A percentile compares a stretch with the other conserved stretches of the same genome.
Evolutionary conservation across 2,329 filamentous ascomycete species (phyloP).

Genomic region (Fusarium acutatum): DNA sequence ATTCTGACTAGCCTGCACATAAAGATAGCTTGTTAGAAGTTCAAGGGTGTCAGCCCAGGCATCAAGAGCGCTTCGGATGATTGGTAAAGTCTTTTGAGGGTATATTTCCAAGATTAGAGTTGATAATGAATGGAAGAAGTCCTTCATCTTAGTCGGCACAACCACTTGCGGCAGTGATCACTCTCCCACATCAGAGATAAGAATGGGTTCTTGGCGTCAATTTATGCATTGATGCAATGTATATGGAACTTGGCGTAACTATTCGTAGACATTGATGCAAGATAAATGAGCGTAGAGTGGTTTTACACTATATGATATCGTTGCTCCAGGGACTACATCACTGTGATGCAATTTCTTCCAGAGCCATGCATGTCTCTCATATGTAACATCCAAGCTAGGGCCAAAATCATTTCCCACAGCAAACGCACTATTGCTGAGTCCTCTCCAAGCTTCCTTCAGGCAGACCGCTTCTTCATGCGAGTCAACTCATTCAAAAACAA

Average conservation of each 20-base stretch:
- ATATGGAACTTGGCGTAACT: not conserved
- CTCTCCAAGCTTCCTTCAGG: not conserved
- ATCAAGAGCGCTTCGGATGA: not conserved
- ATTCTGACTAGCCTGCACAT: not conserved
- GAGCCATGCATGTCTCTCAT: conserved; percentile 16
- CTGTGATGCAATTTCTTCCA: not conserved
- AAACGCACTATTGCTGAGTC: not conserved
- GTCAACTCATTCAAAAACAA: not conserved
- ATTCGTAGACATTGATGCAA: not conserved
- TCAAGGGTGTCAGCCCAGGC: not conserved
- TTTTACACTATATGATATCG: not conserved
- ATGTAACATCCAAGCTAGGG: conserved; percentile 11
- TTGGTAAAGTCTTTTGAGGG: not conserved
- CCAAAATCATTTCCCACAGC: not conserved
- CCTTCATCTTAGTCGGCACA: not conserved
- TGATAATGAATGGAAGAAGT: not conserved
- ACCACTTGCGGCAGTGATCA: not conserved
- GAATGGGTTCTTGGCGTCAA: not conserved
- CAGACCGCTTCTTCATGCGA: conserved; percentile 6
- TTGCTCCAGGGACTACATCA: conserved; percentile 9
- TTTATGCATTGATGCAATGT: not conserved
- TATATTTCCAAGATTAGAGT: not conserved
- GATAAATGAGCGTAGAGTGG: not conserved
- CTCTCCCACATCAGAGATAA: not conserved
- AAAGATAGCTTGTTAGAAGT: not conserved